Evolutionary conservation across 441 rosid genomes (phyloP), one percentile per base, ranked within the genome.

Genomic region (Euphorbia celastroides): DNA sequence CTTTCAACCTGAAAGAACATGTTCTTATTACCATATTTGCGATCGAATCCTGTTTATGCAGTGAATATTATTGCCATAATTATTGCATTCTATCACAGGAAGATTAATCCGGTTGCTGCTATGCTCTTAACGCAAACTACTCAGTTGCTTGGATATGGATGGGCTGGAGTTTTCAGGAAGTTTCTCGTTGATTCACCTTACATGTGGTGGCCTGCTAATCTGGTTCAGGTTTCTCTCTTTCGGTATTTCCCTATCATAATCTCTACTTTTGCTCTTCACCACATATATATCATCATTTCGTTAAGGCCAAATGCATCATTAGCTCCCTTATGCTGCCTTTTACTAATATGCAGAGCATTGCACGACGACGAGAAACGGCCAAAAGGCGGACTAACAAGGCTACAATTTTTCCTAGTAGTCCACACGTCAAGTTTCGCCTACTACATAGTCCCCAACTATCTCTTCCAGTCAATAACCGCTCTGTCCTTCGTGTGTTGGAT

Each of bases 181-280:
- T 77, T 77, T 66, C 80, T 80, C 11, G 82, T 84, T 17, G 88
- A 84, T 76, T 80, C 84, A 1, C 81, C 86, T 13, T 80, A 60
- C 69, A 82, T 80, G 84, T 84, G 88, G 83, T 83, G 85, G 85
- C 85, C 85, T 32, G 31, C 72, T 1, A 84, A 81, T 78, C 78
- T 81, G 64, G 81, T 81, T 62, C 88, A 81, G 65, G 85, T 84
- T 56, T 84, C 86, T 17, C 81, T 81, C 60, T 81, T 84, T 28
- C 67, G 85, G 79, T 77, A 58, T 9, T 3, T 38, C 44, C 12
- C 44, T 38, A 66, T 28, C 13, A 19, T 19, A 11, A 11, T 32
- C 31, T 22, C 9, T n/a, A 27, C 22, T 66, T n/a, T 57, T 12
- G 38, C 38, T 50, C 44, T 38, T 38, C 12, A 38, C 44, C 1